Base-by-base conservation (phyloP, 2,329 filamentous ascomycete species). In the Sarocladium oryzae region DNA sequence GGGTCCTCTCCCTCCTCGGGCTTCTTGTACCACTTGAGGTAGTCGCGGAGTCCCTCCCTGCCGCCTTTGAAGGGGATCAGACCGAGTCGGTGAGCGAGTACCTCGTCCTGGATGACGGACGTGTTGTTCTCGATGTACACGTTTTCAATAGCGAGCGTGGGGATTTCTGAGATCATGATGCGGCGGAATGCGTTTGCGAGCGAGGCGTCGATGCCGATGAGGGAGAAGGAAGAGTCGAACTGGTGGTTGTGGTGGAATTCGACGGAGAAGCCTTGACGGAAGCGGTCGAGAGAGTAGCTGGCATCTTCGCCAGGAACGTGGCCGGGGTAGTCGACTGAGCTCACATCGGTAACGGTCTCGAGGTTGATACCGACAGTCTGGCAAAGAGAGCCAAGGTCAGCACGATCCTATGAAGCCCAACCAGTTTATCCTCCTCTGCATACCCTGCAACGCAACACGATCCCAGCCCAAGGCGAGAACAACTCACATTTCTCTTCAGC, bases 131-230 rank as follows among this genome's bases (percentile, higher is more conserved):
- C 81, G 57, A 97, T 84, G 72, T 87, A 99, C 65, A 95, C 89
- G 56, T 84, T 85, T 75, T 99, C 93, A 62, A 99, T 91, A 58
- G 95, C 93, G 41, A 99, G 79, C 2, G 90, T 93, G 16, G 92
- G 90, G 50, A 99, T 88, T 74, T 99, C 95, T 59, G 92, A 81
- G 68, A 99, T 86, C 62, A 97, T 79, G 61, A 97, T 97, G 61
- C 93, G 89, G 55, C 93, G 90, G 76, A 97, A 96, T 63, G 95
- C 93, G 68, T 99, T 99, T 63, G 93, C 89, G 65, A 99, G 84
- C 51, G 89, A 85, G 62, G 93, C 90, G 66, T 99, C 93, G 61
- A 96, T 73, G 59, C 92, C 91, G 61, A 96, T 79, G 56, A 99
- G 82, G 30, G 91, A 96, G 75, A 99, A 99, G 52, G 86, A 86